Base-by-base conservation (phyloP, 2,329 filamentous ascomycete genomes). In the Hansfordia pulvinata region DNA sequence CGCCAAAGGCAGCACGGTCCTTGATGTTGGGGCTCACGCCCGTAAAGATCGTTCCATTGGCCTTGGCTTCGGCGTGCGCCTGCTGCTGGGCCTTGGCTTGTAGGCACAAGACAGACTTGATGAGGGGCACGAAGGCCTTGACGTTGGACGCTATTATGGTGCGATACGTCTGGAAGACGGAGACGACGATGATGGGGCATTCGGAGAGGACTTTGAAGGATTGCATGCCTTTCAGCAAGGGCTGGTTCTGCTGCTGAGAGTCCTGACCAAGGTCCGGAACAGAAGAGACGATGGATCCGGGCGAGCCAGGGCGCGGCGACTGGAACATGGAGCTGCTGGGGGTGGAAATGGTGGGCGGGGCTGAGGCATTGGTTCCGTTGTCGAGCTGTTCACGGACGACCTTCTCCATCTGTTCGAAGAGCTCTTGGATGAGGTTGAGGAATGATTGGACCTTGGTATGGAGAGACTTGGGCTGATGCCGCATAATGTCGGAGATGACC, bases 181-280 rank as follows among this genome's bases (percentile, higher is more conserved):
- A 96, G 1, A 98, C 90, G 4, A 99, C 90, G 20, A 98, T 96
- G 27, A 99, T 99, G 0, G 90, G 90, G 41, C 90, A 98, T 51
- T 99, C 90, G 2, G 88, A 85, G 4, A 98, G 69, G 14, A 98
- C 88, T 52, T 96, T 98, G 68, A 99, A 98, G 1, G 90, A 98
- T 49, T 93, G 84, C 83, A 94, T 94, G 17, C 90, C 90, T 53
- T 84, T 93, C 29, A 86, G 60, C 18, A 98, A 55, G 25, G 83
- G 79, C 31, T 86, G 75, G 29, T 56, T 83, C 41, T 85, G 78
- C 45, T 88, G 83, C 42, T 84, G 78, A n/a, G 64, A 60, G 41
- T 94, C 86, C 10, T 75, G 69, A 5, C 76, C 83, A 26, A 93
- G 68, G 35, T 96, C 90, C 11, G 77, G 68, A 3, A 82, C 72